Evolutionary conservation across 2,329 filamentous ascomycete genomes (phyloP), one percentile per base, ranked within the genome.

Genomic region (Fusarium metavorans): DNA sequence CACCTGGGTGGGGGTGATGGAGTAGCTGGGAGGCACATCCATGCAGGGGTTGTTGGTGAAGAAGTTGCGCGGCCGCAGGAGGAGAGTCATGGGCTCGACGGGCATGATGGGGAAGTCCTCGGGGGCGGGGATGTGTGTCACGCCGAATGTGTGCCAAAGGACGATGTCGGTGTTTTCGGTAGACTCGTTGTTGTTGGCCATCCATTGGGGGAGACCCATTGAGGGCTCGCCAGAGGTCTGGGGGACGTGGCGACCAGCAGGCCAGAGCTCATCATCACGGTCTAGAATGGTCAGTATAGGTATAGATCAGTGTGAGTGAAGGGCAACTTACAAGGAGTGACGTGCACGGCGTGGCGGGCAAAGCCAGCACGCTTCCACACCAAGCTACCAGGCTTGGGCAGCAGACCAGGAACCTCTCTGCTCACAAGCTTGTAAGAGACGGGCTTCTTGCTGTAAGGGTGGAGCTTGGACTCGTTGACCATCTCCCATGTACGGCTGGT

Each of bases 21-120:
- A 78, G 66, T 80, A 80, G 43, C 76, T 78, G 4, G 94, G 94
- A 66, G 93, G 93, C 18, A 97, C 93, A 82, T 97, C 94, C 82
- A 97, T 85, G 64, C 91, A 93, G 3, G 94, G 94, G 80, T 96
- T 97, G 77, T 90, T 88, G 25, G 88, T 84, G 84, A 97, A 97
- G 88, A 97, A 97, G 85, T 97, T 92, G 48, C 94, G 86, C 4
- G 95, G 95, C 35, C 94, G 86, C 45, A 97, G 86, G 39, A 97
- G 87, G 76, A 97, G 85, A 2, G 91, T 94, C 89, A 98, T 95
- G 1, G 94, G 93, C 86, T 95, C 93, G 0, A 90, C 93, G 0
- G 95, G 95, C 95, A 98, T 98, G 77, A 98, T 88, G 34, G 95
- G 95, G 86, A 94, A 98, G 83, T 98, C 95, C 81, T 98, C 95